Base-by-base conservation (phyloP, 345 rosid species). In the Bruguiera gymnorhiza region DNA sequence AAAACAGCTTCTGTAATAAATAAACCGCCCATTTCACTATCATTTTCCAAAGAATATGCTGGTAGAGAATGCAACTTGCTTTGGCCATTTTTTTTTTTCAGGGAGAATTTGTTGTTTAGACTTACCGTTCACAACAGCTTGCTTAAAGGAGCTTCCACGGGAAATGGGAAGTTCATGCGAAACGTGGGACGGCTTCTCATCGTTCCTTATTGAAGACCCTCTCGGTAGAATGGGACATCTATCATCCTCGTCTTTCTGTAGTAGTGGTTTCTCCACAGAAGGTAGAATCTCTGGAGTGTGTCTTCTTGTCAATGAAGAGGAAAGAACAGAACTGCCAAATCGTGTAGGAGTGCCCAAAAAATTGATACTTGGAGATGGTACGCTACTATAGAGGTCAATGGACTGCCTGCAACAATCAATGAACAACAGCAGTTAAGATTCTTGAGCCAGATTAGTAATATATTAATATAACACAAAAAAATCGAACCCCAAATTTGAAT, bases 91-190 rank as follows among this genome's bases (percentile, higher is more conserved):
- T 8, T 43, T 39, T 43, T 43, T 43, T 43, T 3, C 4, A 43
- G 50, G 18, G 50, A 13, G 15, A 43, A 43, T 11, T 4, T 13
- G 18, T 43, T 5, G 5, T 37, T 31, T 46, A 32, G 39, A 69
- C 83, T 73, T 72, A 93, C 97, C 98, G 69, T 93, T 93, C 16
- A 93, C 61, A 67, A 89, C 83, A 30, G 98, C 96, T 74, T 93
- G 98, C 31, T 88, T 86, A 55, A 71, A 90, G 10, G 97, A 77
- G 84, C 98, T 86, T 26, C 86, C 83, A 15, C 83, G 85, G 56
- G 93, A 72, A 32, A 77, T 78, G 32, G 83, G 84, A 53, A 73
- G 70, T 68, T 81, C 96, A 68, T 90, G 97, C 13, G 87, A 78
- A 63, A 75, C 74, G 46, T 37, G 60, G 23, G 86, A 80, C 4